Percentiles rank a stretch among this genome's conserved stretches.
Conservation (phyloP, 352 stramenopile genomes). For the Phytopythium litorale region DNA sequence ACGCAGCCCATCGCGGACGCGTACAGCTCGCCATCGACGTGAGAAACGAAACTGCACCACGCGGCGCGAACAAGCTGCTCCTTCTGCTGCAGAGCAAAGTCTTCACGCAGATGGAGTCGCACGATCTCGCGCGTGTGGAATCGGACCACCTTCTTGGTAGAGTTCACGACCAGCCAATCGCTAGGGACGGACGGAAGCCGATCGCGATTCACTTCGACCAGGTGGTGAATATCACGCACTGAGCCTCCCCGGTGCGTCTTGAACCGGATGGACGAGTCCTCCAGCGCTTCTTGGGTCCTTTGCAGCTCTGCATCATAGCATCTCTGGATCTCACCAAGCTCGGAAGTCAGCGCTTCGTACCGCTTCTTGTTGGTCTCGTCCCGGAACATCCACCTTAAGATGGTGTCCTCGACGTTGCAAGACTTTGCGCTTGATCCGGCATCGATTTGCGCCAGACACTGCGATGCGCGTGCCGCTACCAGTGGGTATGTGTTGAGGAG, state of each 20-base stretch:
- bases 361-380: slow-evolving; percentile 9
- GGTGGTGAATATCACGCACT: slow-evolving; percentile 21
- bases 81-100: slow-evolving; percentile 29
- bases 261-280: slow-evolving; percentile 19
- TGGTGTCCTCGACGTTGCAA: slow-evolving; percentile 21
- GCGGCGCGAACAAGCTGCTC: slow-evolving; percentile 21
- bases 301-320: slow-evolving; percentile 16
- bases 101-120: slow-evolving; percentile 28
- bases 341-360: slow-evolving; percentile 14
- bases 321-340: slow-evolving; percentile 16
- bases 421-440: slow-evolving; percentile 9
- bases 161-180: slow-evolving; percentile 44
- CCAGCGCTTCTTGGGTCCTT: slow-evolving; percentile 12
- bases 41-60: slow-evolving; percentile 37
- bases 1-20: slow-evolving; percentile 35
- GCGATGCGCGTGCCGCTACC: not conserved
- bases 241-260: slow-evolving; percentile 21
- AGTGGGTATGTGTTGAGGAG: slow-evolving; percentile 19
- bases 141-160: slow-evolving; percentile 35
- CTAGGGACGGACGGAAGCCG: slow-evolving; percentile 21
- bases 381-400: slow-evolving; percentile 15
- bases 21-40: slow-evolving; percentile 34
- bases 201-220: slow-evolving; percentile 23
- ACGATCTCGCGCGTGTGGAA: slow-evolving; percentile 37
- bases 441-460: slow-evolving; percentile 18